Conservation (phyloP, 2,329 filamentous ascomycete species). For the Microsporum canis region DNA sequence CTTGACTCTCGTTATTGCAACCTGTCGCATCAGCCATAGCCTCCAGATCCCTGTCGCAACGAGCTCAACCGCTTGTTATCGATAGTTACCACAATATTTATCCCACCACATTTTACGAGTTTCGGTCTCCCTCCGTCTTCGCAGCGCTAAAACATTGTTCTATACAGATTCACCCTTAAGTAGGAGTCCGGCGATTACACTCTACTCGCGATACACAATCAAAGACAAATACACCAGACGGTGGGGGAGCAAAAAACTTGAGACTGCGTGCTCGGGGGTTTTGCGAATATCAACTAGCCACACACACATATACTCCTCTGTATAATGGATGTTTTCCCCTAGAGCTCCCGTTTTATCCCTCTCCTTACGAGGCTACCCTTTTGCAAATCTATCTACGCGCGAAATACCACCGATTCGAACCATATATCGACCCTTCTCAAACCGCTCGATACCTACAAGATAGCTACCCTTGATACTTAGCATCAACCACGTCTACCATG, state of each 20-base stretch:
- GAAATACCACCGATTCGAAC: neutral
- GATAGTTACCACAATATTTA: slow-evolving; percentile 6
- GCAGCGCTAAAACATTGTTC: neutral
- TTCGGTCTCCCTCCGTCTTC: neutral
- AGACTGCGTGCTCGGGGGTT: neutral
- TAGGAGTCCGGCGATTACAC: neutral
- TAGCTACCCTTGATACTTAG: neutral
- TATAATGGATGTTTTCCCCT: neutral
- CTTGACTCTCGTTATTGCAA: neutral
- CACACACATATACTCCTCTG: neutral
- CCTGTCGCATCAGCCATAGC: neutral
- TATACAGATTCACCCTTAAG: neutral
- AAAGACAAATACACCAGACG: neutral
- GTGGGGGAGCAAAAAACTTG: neutral
- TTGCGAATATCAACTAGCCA: neutral
- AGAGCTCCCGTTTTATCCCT: neutral
- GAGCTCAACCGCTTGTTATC: slow-evolving; percentile 6
- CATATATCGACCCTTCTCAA: neutral
- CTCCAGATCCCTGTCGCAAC: slow-evolving; percentile 5
- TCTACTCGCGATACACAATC: neutral
- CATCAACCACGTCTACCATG: slow-evolving; percentile 22
- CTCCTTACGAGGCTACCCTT: neutral
- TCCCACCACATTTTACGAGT: slow-evolving; percentile 1
- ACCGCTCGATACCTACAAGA: neutral
- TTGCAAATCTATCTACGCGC: neutral